phyloP scores from a whole-genome alignment of 1,284 basidiomycete genomes.

The Sanghuangporus baumii region DNA sequence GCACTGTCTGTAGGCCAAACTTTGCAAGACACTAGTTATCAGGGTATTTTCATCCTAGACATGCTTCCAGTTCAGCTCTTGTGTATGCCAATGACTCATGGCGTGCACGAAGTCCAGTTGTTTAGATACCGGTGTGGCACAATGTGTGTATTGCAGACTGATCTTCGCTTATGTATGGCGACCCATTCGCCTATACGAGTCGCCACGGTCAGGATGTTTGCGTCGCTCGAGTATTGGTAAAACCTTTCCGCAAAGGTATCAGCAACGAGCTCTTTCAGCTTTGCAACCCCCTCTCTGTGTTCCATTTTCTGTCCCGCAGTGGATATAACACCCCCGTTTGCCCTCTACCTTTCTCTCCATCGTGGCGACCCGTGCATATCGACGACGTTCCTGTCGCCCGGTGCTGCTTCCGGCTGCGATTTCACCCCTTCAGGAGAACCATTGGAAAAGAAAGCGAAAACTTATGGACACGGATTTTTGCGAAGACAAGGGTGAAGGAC shows the following conservation, averaged over 20 bases:
- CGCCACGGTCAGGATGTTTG: slow-evolving; percentile 3
- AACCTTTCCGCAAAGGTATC: background rate
- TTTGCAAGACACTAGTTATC: background rate
- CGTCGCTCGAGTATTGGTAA: background rate
- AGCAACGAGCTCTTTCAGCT: background rate
- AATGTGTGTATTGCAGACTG: background rate
- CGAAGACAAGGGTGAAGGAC: slow-evolving; percentile 1
- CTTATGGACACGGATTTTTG: slow-evolving; percentile 13
- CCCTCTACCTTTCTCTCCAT: background rate
- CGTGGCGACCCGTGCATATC: slow-evolving; percentile 9
- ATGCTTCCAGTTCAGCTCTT: background rate
- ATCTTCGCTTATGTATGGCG: background rate
- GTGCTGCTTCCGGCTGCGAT: slow-evolving; percentile 6
- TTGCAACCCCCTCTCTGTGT: background rate
- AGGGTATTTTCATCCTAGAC: background rate
- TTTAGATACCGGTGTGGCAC: background rate
- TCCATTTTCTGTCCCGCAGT: background rate
- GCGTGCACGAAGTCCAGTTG: background rate
- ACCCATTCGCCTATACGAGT: background rate
- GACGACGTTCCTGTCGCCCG: background rate
- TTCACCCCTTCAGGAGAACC: background rate
- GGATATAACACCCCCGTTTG: background rate
- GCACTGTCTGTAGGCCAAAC: background rate
- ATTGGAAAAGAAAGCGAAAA: slow-evolving; percentile 10
- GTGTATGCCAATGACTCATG: background rate